Conservation (phyloP, 257 asterid species). For the Ajuga chamaepitys region DNA sequence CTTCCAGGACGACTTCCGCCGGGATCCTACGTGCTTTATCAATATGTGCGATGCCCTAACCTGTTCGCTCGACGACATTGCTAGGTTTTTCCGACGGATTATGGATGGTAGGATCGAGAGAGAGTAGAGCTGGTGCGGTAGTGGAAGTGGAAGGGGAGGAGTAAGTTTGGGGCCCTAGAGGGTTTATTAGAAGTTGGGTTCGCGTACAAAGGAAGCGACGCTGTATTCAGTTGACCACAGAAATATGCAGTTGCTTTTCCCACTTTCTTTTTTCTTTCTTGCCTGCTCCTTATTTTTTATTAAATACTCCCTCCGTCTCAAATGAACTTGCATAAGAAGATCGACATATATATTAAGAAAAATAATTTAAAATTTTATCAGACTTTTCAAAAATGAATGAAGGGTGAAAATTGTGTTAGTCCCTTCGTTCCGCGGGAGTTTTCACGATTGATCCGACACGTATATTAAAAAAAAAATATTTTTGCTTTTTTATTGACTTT, state of each 20-base stretch:
- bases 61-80: conserved; percentile 40
- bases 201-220: conserved; percentile 13
- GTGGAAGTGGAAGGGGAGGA: neutral
- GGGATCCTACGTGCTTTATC: conserved; percentile 89
- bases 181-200: conserved; percentile 6
- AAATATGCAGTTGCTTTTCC: neutral
- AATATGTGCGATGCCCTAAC: conserved; percentile 89
- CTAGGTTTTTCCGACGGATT: neutral
- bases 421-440: too few species aligned
- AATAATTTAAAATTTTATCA: too few species aligned
- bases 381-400: too few species aligned
- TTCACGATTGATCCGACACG: too few species aligned
- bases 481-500: too few species aligned
- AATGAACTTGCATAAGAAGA: too few species aligned
- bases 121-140: neutral
- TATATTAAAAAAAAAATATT: neutral
- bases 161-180: neutral
- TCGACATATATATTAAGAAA: too few species aligned
- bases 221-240: neutral
- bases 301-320: too few species aligned
- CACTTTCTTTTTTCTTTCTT: too few species aligned
- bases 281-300: too few species aligned
- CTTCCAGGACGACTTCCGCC: conserved; percentile 87
- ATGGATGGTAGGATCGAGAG: conserved; percentile 6
- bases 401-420: too few species aligned